These are phyloP conservation scores for Venturia pyrina DNA, from an alignment of 2,329 filamentous ascomycete genomes.

Conservation along the genomic window DNA sequence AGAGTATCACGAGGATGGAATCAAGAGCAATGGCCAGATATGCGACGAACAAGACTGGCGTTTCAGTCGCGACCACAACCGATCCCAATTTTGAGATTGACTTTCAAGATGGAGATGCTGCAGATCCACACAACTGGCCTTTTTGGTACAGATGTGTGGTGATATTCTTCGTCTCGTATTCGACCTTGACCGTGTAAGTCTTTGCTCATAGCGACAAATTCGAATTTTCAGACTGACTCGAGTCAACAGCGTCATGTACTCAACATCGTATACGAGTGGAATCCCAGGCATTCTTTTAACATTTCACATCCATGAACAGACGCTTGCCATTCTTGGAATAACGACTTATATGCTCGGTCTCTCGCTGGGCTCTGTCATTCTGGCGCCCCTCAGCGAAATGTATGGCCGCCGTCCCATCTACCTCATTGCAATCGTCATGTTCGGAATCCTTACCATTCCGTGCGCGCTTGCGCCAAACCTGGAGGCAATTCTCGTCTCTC, in stretches of 20 bases:
- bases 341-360: slow-evolving; percentile 72
- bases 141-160: slow-evolving; percentile 44
- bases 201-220: neutral
- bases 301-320: slow-evolving; percentile 49
- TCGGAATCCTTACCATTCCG: slow-evolving; percentile 60
- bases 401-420: slow-evolving; percentile 61
- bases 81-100: slow-evolving; percentile 62
- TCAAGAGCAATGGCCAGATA: slow-evolving; percentile 3
- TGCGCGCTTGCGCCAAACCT: slow-evolving; percentile 60
- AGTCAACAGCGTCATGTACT: slow-evolving; percentile 52
- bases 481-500: slow-evolving; percentile 55
- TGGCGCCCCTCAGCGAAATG: slow-evolving; percentile 65
- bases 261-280: slow-evolving; percentile 67
- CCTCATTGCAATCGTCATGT: slow-evolving; percentile 52
- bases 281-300: slow-evolving; percentile 59
- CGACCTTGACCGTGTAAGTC: slow-evolving; percentile 17
- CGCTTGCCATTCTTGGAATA: slow-evolving; percentile 61
- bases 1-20: slow-evolving; percentile 1
- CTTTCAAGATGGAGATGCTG: slow-evolving; percentile 53
- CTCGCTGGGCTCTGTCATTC: slow-evolving; percentile 58
- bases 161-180: slow-evolving; percentile 35
- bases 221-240: neutral
- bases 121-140: slow-evolving; percentile 61
- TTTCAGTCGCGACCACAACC: slow-evolving; percentile 23
- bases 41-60: slow-evolving; percentile 9